Base-by-base conservation (phyloP, 2,329 filamentous ascomycete species). In the Malbranchea zuffiana region DNA sequence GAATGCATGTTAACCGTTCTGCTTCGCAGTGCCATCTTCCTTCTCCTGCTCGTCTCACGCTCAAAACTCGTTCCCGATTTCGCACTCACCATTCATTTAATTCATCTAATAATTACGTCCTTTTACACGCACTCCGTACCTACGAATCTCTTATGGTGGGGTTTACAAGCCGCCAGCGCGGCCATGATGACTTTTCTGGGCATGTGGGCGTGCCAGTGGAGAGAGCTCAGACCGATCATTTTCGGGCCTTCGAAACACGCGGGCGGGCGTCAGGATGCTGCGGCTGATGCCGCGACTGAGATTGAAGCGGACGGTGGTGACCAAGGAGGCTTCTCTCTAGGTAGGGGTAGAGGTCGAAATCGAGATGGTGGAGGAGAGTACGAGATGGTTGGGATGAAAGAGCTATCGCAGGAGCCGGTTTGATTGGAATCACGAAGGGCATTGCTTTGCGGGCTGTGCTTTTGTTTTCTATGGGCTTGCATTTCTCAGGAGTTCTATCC, bases 41-140 rank as follows among this genome's bases (percentile, higher is more conserved):
- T 95, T 40, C 75, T 94, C 34, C 63, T 88, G 37, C 68, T 96
- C 40, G 76, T 98, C 48, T 78, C 80, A 13, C 84, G 90, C 44
- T 90, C 82, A 32, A 96, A 96, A 60, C 80, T 96, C 43, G 82
- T 96, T 34, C 85, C 85, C 48, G 90, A 98, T 62, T 98, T 96
- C 58, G 83, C 85, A 20, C 67, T 95, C 16, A 94, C 88, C 2
- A 73, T 95, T 12, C 85, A 93, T 63, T 73, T 82, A 56, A 66
- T 94, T 27, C 83, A 94, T 57, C 72, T 94, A 36, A 46, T 90
- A 50, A 60, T 84, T 50, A 82, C 83, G 18, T 79, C 78, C 13
- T 57, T 94, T 21, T 94, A 93, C 61, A 80, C 82, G 3, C 76
- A 77, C 51, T 71, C 74, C 6, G 56, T 96, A 18, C 90, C 90